Conservation (phyloP, 1,284 basidiomycete species). For the Ustilago loliicola region DNA sequence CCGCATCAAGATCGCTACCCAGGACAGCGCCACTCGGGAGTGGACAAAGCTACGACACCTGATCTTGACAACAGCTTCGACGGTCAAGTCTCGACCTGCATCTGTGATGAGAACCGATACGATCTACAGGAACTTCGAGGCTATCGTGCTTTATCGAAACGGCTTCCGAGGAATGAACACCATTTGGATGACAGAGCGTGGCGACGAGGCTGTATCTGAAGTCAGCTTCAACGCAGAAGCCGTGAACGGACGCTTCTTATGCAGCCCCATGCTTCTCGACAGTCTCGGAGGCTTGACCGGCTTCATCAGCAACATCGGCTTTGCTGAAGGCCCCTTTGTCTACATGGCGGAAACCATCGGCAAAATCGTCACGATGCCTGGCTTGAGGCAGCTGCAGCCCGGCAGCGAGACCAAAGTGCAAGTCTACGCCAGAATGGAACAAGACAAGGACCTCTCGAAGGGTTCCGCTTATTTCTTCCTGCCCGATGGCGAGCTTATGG, state of each 20-base stretch:
- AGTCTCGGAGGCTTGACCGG: conserved; percentile 54
- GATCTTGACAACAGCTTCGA: conserved; percentile 20
- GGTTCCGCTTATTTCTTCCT: conserved; percentile 47
- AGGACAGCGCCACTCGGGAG: conserved; percentile 6
- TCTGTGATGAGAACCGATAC: conserved; percentile 34
- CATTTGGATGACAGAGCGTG: conserved; percentile 42
- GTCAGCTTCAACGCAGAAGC: conserved; percentile 32
- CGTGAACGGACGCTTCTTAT: conserved; percentile 40
- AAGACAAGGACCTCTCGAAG: conserved; percentile 34
- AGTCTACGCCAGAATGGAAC: conserved; percentile 44
- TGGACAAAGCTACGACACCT: conserved; percentile 46
- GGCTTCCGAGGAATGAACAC: conserved; percentile 55
- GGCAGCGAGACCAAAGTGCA: conserved; percentile 22
- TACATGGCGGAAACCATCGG: conserved; percentile 56
- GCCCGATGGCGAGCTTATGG: conserved; percentile 35
- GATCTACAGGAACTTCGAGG: conserved; percentile 50
- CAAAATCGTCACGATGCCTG: conserved; percentile 33
- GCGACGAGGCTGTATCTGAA: conserved; percentile 46
- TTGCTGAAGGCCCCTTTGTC: conserved; percentile 40
- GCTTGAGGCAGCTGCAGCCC: conserved; percentile 21
- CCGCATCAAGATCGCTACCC: conserved; percentile 19
- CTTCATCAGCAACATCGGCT: conserved; percentile 56
- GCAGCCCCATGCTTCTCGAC: conserved; percentile 54
- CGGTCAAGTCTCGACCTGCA: conserved; percentile 16
- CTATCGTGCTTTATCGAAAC: conserved; percentile 45